Conservation (phyloP, 768 basidiomycete genomes). For the Lepiota venenata region DNA sequence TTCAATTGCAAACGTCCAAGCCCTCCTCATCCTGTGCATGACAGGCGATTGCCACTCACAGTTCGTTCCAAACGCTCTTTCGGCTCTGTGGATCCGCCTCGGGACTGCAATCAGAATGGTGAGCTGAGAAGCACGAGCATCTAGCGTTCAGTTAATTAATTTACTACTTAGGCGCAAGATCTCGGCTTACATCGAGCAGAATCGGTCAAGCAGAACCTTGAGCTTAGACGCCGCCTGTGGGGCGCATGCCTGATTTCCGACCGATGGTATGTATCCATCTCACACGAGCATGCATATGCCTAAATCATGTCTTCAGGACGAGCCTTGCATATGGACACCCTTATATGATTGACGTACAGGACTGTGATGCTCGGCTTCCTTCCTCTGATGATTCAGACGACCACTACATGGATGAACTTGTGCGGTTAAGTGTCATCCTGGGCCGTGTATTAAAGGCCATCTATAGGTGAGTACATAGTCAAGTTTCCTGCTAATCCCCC, state of each 20-base stretch:
- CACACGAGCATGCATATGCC: constrained; percentile 2
- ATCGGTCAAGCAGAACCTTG: constrained; percentile 78
- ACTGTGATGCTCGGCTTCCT: constrained; percentile 93
- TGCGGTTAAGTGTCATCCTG: constrained; percentile 86
- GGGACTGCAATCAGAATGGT: constrained; percentile 95
- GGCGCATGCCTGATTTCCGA: constrained; percentile 93
- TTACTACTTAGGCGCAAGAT: constrained; percentile 77
- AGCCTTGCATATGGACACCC: constrained; percentile 91
- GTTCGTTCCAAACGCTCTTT: constrained; percentile 81
- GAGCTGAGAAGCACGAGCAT: constrained; percentile 22
- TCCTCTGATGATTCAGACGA: constrained; percentile 80
- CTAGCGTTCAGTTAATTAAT: constrained; percentile 1
- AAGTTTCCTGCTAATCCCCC: background rate
- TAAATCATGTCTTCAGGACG: constrained; percentile 45
- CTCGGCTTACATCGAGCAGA: constrained; percentile 93
- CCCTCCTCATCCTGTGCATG: constrained; percentile 83
- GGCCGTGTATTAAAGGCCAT: constrained; percentile 91
- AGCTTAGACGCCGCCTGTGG: constrained; percentile 89
- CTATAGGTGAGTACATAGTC: constrained; percentile 60
- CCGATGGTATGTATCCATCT: constrained; percentile 61
- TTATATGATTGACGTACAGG: constrained; percentile 93
- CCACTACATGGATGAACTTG: constrained; percentile 86
- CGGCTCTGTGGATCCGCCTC: constrained; percentile 81
- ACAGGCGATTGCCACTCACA: constrained; percentile 89
- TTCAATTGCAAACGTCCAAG: constrained; percentile 83